Conservation (phyloP, 805 yeast genomes). For the Debaryomyces tyrocola region DNA sequence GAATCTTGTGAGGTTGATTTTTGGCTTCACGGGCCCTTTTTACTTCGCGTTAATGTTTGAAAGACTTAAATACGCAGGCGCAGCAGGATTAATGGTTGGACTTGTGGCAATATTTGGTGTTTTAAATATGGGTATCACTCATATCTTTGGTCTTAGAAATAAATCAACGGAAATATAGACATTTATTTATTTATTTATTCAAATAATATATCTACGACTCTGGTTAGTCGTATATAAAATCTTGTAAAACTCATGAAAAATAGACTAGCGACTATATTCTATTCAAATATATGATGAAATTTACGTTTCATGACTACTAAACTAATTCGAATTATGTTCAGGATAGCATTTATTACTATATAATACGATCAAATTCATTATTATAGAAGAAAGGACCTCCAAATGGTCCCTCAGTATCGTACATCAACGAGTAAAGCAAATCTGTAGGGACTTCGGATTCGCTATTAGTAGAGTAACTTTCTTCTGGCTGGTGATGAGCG, state of each 20-base stretch:
- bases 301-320: too few species aligned
- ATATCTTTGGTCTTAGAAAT: conserved; percentile 4
- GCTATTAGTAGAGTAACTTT: conserved; percentile 3
- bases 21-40: conserved; percentile 26
- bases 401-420: conserved; percentile 13
- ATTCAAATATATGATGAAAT: too few species aligned
- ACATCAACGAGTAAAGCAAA: conserved; percentile 11
- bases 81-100: conserved; percentile 10
- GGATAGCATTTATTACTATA: not conserved
- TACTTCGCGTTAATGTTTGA: conserved; percentile 24
- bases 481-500: too few species aligned
- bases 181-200: too few species aligned
- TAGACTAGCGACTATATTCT: too few species aligned
- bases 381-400: conserved; percentile 11
- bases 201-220: too few species aligned
- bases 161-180: not conserved
- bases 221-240: too few species aligned
- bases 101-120: conserved; percentile 8
- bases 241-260: too few species aligned
- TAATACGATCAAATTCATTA: conserved; percentile 6
- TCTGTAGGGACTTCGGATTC: conserved; percentile 9
- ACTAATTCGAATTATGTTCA: too few species aligned
- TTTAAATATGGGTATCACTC: conserved; percentile 1
- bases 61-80: conserved; percentile 11
- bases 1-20: conserved; percentile 18